Evolutionary conservation across 805 yeast genomes (phyloP).

Genomic region (Nakazawaea ishiwadae): DNA sequence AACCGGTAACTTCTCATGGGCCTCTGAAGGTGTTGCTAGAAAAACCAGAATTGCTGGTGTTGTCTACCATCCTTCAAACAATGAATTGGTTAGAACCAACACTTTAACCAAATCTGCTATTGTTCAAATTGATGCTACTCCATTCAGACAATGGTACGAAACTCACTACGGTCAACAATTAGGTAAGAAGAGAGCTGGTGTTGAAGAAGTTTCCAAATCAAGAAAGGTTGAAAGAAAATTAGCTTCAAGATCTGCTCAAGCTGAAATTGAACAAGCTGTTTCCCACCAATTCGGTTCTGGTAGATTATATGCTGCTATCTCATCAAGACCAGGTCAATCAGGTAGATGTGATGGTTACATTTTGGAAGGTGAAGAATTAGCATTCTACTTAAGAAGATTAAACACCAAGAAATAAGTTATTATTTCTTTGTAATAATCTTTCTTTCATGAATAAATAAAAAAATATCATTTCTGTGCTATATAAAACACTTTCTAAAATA

Average conservation of each 20-base stretch:
- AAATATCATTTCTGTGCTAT: not conserved
- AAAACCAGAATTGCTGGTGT: constrained; percentile 99
- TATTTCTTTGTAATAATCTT: too few relatives aligned
- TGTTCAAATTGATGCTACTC: constrained; percentile 99
- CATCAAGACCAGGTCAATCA: constrained; percentile 99
- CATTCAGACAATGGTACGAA: constrained; percentile 99
- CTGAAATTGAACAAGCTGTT: constrained; percentile 86
- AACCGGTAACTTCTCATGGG: constrained; percentile 99
- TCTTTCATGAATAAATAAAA: constrained; percentile 1
- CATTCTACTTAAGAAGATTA: constrained; percentile 99
- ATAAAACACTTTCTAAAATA: constrained; percentile 22
- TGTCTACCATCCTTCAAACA: constrained; percentile 99
- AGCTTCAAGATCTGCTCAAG: constrained; percentile 83
- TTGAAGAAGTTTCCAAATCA: constrained; percentile 63
- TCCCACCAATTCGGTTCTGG: constrained; percentile 98
- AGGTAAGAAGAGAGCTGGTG: constrained; percentile 78
- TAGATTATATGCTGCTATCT: constrained; percentile 96
- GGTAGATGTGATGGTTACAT: constrained; percentile 99
- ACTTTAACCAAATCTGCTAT: constrained; percentile 98
- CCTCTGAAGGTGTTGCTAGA: constrained; percentile 96
- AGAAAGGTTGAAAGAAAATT: constrained; percentile 85
- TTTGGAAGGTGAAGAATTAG: constrained; percentile 99
- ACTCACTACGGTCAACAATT: constrained; percentile 92
- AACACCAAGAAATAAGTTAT: constrained; percentile 98
- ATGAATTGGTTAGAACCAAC: constrained; percentile 99